Base-by-base conservation (phyloP, 139 green algal species). In the Nannochloris sp. region DNA sequence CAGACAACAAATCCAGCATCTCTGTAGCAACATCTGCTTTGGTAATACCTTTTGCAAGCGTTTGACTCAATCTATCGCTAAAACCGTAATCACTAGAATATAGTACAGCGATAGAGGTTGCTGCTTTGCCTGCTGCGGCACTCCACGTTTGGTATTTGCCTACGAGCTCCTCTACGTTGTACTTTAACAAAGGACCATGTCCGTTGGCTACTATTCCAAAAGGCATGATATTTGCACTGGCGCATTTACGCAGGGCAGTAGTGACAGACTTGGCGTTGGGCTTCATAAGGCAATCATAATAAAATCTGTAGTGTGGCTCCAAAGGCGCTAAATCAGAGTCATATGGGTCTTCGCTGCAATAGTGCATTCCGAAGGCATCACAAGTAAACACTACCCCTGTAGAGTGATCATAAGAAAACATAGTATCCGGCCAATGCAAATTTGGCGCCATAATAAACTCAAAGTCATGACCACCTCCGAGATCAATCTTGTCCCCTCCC, bases 201-300 rank as follows among this genome's bases (percentile, higher is more conserved):
- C 93, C 93, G 48, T 82, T 95, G 45, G 82, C 87, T 34, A 98
- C 90, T 19, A 81, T 84, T 24, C 58, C 61, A 75, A 86, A 97
- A 31, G 78, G 60, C 60, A 91, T 76, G 64, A 87, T 87, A 68
- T 87, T 86, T 6, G 60, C 74, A n/a, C n/a, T n/a, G n/a, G n/a
- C n/a, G n/a, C n/a, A n/a, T 76, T 96, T 97, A 58, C 84, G 80
- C 47, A 98, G 76, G 3, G 92, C 92, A 1, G 87, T 95, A 44
- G 87, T 80, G 46, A 98, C 92, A 3, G 76, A 89, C 68, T 86
- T 87, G 27, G 92, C 82, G 78, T 97, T 98, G 63, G 92, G 92
- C 47, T 81, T 80, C 92, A 98, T 98, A 36, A 98, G 77, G 83
- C 92, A 98, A 65, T 98, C 88, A 67, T 97, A 98, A 73, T 98